Conservation (phyloP, 73 alveolate genomes). For the Tetrahymena malaccensis region DNA sequence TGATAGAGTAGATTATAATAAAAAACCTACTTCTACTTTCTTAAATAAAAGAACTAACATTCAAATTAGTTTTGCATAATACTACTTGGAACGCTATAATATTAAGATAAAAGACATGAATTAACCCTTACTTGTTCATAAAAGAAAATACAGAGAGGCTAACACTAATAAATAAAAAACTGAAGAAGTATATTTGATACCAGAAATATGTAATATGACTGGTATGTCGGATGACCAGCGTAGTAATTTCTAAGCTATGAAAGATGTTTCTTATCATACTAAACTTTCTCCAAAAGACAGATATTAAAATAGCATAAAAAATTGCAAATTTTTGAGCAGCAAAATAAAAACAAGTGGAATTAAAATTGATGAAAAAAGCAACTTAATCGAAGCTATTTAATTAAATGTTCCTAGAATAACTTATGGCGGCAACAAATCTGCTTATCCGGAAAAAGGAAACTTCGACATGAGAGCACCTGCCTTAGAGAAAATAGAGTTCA, state of each 20-base stretch:
- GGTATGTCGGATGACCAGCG: constrained; percentile 84
- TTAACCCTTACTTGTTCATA: constrained; percentile 48
- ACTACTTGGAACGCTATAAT: constrained; percentile 65
- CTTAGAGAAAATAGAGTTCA: background rate
- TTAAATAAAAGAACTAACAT: background rate
- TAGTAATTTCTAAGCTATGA: constrained; percentile 65
- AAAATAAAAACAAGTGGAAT: constrained; percentile 36
- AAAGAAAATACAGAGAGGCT: constrained; percentile 42
- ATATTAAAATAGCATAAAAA: constrained; percentile 20
- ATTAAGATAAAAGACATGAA: constrained; percentile 55
- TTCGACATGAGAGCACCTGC: background rate
- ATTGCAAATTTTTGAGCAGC: constrained; percentile 14
- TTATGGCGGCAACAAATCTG: background rate
- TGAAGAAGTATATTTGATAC: constrained; percentile 70
- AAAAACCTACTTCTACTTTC: constrained; percentile 66
- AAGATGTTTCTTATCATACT: constrained; percentile 60
- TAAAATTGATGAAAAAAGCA: constrained; percentile 42
- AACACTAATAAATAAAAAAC: background rate
- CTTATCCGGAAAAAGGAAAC: background rate
- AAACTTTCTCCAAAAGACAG: constrained; percentile 55
- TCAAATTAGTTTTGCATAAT: constrained; percentile 60
- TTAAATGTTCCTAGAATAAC: background rate
- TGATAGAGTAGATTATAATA: constrained; percentile 60
- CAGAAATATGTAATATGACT: constrained; percentile 81
- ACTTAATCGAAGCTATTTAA: constrained; percentile 4